Conservation (phyloP, 2,329 filamentous ascomycete genomes). For the Hypoxylon sp. region DNA sequence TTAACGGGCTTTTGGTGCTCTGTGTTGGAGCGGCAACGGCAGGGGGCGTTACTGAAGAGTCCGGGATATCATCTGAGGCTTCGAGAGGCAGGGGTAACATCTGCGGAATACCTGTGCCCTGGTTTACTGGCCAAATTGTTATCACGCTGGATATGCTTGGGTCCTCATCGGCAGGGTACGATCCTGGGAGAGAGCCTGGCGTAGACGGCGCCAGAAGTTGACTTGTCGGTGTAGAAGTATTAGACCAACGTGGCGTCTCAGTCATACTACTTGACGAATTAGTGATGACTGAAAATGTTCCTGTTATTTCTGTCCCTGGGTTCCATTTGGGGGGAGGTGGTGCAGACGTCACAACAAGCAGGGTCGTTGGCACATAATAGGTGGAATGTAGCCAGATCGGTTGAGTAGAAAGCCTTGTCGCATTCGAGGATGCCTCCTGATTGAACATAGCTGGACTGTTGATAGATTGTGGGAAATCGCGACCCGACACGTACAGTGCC, state of each 20-base stretch:
- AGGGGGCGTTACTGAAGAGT: background rate
- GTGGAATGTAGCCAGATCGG: background rate
- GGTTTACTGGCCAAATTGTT: constrained; percentile 6
- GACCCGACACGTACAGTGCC: background rate
- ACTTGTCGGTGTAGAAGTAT: background rate
- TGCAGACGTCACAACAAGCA: background rate
- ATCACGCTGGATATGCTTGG: background rate
- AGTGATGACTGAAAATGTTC: background rate
- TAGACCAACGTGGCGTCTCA: background rate
- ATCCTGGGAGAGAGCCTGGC: background rate
- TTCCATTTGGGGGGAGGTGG: background rate
- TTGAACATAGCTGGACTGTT: background rate
- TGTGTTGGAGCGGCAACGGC: background rate
- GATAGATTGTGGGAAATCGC: background rate
- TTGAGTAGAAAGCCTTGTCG: background rate
- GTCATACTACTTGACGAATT: background rate
- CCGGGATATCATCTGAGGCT: background rate
- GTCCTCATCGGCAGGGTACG: background rate
- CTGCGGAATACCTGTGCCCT: background rate
- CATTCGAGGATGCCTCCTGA: background rate
- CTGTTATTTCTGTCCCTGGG: background rate
- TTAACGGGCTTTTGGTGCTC: background rate
- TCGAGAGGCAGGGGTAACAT: background rate
- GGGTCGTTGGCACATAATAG: background rate
- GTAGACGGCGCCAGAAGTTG: background rate